Evolutionary conservation across 2,329 filamentous ascomycete genomes (phyloP).

Genomic region (Penicillium polonicum): DNA sequence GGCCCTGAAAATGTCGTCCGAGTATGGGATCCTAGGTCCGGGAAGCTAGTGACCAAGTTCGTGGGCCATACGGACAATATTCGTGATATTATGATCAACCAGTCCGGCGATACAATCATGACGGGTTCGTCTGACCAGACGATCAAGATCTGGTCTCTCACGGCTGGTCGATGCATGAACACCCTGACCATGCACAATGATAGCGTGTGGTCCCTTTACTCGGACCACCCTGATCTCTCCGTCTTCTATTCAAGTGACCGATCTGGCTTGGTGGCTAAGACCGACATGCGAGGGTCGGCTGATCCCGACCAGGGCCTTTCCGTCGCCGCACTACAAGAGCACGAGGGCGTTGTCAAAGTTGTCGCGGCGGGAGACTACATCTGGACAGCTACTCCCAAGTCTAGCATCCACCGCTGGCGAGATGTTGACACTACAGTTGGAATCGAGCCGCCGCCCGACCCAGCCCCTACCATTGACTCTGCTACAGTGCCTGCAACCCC

Average conservation of each 20-base stretch:
- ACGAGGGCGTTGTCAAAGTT: conserved; percentile 65
- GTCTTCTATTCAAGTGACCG: conserved; percentile 95
- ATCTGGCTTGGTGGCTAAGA: conserved; percentile 92
- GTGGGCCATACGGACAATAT: conserved; percentile 96
- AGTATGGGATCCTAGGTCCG: conserved; percentile 85
- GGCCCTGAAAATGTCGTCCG: conserved; percentile 91
- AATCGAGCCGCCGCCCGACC: conserved; percentile 53
- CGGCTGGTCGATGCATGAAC: conserved; percentile 92
- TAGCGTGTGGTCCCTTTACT: conserved; percentile 94
- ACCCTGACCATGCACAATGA: conserved; percentile 99
- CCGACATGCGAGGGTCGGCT: conserved; percentile 73
- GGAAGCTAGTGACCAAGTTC: conserved; percentile 90
- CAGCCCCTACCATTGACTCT: conserved; percentile 46
- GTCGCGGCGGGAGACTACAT: conserved; percentile 69
- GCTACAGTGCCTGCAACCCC: conserved; percentile 16
- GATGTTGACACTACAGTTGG: conserved; percentile 78
- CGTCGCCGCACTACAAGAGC: conserved; percentile 87
- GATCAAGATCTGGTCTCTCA: conserved; percentile 96
- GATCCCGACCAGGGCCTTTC: conserved; percentile 87
- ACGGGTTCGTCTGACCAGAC: conserved; percentile 95
- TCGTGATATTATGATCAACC: conserved; percentile 83
- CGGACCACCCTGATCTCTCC: conserved; percentile 77
- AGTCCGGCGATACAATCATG: conserved; percentile 85
- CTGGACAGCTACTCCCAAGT: conserved; percentile 87
- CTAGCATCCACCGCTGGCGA: conserved; percentile 88